Evolutionary conservation across 148 eudicot species (phyloP), one percentile per base, ranked within the genome.

Genomic region (Drosera capensis): DNA sequence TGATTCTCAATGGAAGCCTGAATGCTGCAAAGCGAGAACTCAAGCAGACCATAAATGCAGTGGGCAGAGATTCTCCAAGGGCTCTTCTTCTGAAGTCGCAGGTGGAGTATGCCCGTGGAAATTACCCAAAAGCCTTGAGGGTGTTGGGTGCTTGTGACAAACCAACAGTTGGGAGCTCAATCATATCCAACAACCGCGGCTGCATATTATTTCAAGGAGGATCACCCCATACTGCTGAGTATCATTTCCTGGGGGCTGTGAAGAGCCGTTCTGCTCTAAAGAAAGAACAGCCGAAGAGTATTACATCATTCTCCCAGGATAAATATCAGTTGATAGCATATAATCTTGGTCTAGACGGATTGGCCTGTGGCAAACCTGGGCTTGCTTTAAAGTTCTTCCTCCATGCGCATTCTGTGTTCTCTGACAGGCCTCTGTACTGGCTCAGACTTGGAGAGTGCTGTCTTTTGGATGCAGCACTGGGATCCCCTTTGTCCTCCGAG

Each of bases 21-120:
- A 80, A 88, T 73, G 81, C 92, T 45, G 97, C 97, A 28, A 88
- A 88, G 67, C 94, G 92, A 54, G 97, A 88, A 59, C 77, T 78
- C 44, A 88, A 83, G 63, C 59, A 64, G 58, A 77, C 92, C 24
- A 71, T 83, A 92, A 90, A 73, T 65, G 77, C 81, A 23, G 78
- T 77, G 41, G 95, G 80, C 34, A 68, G 75, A 51, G 94, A 88
- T 63, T 72, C 86, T 65, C 72, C 87, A 11, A 67, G 77, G 70
- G 86, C 86, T 57, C 75, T 88, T 31, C 68, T 80, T 28, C 59
- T 88, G 65, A 88, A 88, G 56, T 84, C 97, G 8, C 94, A 88
- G 68, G 87, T 88, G 44, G 94, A 88, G 54, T 84, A 74, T 69
- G 77, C 90, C 57, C 83, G 92, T 43, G 78, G 82, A 38, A 88